Evolutionary conservation across 1,284 basidiomycete species (phyloP), one percentile per base, ranked within the genome.

Genomic region (Leccinum subspadiceum): DNA sequence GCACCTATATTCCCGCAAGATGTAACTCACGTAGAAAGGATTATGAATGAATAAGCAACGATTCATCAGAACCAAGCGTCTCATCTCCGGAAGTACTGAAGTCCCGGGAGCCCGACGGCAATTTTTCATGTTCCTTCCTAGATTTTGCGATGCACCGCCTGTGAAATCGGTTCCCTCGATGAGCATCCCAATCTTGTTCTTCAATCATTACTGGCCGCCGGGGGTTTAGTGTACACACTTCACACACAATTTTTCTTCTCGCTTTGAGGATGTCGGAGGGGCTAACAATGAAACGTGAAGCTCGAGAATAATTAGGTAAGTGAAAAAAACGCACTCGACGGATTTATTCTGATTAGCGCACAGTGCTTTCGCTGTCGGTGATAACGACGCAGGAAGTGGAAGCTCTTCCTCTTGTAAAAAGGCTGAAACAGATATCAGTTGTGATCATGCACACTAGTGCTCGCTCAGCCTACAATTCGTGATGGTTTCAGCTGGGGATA

Each of bases 181-280:
- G 94, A 0, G 70, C 74, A 0, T 81, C 79, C 86, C 90, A 92
- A 62, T 88, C 82, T 12, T 75, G 73, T 3, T 84, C 84, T 70
- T 90, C 85, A 12, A 97, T 79, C 81, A 94, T 88, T 58, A 92
- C 80, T 0, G 95, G 94, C 26, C 81, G 76, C 2, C 77, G 71
- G 0, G 78, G 69, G 60, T 93, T 79, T 4, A 70, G 65, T 0
- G 93, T 94, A 70, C 95, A 98, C 1, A 81, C 69, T 1, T 81
- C 71, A 71, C 95, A 98, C 1, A 83, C 74, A 5, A 81, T 68
- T 66, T 88, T 86, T 54, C 77, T 81, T 56, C 87, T 81, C 0
- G 84, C 82, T 54, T 80, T 75, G 2, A 93, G 73, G 8, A 85
- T 72, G 17, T 83, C 78, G 1, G 72, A 73, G 2, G 89, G 90